Conservation (phyloP, 148 eudicot genomes). For the Euryodendron excelsum region DNA sequence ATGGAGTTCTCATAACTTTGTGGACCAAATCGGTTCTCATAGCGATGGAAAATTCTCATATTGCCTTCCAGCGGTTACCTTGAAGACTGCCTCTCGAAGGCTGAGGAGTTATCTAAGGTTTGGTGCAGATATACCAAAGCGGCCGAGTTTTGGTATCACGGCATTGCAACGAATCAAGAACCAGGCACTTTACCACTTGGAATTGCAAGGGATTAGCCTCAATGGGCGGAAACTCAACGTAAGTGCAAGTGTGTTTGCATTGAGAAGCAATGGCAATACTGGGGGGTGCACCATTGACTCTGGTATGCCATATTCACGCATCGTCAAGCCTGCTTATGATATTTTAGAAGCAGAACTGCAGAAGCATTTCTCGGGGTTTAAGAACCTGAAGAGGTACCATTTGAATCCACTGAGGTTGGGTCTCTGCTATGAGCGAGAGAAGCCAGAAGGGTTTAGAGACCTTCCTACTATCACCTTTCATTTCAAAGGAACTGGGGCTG, state of each 20-base stretch:
- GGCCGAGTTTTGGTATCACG: background rate
- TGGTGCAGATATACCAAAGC: background rate
- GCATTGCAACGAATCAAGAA: background rate
- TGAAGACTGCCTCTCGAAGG: background rate
- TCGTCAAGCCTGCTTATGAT: background rate
- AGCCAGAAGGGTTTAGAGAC: background rate
- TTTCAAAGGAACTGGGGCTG: background rate
- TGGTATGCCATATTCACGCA: background rate
- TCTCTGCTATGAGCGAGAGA: background rate
- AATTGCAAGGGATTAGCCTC: background rate
- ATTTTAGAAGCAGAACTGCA: background rate
- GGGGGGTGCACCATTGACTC: background rate
- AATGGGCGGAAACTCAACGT: background rate
- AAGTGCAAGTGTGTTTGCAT: background rate
- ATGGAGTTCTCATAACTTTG: background rate
- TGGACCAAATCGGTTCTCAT: background rate
- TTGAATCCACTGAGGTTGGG: background rate
- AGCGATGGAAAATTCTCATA: background rate
- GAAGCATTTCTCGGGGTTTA: background rate
- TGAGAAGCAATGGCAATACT: background rate
- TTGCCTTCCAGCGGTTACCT: background rate
- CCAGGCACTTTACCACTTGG: background rate
- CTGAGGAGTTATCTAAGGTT: background rate
- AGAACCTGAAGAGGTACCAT: background rate
- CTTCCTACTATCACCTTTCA: background rate